Conservation (phyloP, 1,139 yeast species). For the Sugiyamaella castrensis region DNA sequence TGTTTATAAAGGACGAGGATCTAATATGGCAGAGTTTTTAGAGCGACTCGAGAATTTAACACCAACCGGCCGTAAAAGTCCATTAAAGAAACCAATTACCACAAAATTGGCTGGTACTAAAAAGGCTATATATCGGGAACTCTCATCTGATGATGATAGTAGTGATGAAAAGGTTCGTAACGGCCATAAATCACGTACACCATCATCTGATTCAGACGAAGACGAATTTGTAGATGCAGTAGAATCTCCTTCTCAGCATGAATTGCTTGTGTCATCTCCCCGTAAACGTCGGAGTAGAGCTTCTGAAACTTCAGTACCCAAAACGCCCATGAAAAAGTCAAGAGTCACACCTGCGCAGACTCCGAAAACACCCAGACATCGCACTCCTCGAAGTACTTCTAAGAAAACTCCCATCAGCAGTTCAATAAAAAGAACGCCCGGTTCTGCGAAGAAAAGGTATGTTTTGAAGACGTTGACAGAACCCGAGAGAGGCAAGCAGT, state of each 20-base stretch:
- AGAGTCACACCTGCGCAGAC: not conserved
- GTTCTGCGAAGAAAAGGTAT: not conserved
- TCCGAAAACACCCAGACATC: conserved; percentile 1
- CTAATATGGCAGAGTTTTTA: conserved; percentile 14
- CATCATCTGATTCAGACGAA: conserved; percentile 1
- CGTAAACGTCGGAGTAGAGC: not conserved
- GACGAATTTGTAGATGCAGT: conserved; percentile 7
- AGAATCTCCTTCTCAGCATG: not conserved
- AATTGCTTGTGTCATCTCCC: not conserved
- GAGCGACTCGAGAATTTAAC: conserved; percentile 8
- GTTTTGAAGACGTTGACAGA: not conserved
- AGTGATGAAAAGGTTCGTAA: not conserved
- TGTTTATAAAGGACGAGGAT: conserved; percentile 17
- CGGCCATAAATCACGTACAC: not conserved
- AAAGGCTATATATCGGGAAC: not conserved
- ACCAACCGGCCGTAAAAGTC: not conserved
- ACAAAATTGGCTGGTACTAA: not conserved
- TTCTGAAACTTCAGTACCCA: not conserved
- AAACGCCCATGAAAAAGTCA: conserved; percentile 4
- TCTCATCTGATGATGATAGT: not conserved
- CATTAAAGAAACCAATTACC: too few species aligned
- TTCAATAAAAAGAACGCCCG: not conserved
- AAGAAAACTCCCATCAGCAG: too few species aligned
- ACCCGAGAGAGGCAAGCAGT: too few species aligned
- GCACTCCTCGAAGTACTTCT: too few species aligned